Percentiles rank a stretch among this genome's conserved stretches.
These are phyloP conservation scores for Nematocida minor DNA, from an alignment of 371 early-diverging fungal species.

Conservation along the genomic window DNA sequence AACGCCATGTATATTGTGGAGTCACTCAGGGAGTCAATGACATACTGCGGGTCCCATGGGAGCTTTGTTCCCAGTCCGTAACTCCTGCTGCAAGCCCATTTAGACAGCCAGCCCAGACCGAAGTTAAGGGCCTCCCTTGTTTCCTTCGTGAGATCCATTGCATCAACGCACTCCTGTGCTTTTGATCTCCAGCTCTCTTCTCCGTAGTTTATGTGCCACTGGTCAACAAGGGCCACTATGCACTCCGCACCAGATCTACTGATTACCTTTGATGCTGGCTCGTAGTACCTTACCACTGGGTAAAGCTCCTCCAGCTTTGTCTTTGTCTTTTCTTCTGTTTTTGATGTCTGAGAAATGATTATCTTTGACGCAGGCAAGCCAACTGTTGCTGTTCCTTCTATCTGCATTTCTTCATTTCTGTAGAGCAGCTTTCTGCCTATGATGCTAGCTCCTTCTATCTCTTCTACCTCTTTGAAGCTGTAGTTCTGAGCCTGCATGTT, in stretches of 20 bases:
- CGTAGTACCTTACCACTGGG: conserved; percentile 67
- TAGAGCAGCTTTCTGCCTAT: neutral
- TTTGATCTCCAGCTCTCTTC: conserved; percentile 78
- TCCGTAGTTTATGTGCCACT: conserved; percentile 98
- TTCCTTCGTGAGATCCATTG: conserved; percentile 79
- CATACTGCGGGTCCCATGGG: conserved; percentile 88
- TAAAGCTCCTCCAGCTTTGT: neutral
- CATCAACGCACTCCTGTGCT: conserved; percentile 69
- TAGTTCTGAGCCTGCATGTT: conserved; percentile 32
- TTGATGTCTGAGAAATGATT: neutral
- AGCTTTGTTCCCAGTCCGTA: conserved; percentile 91
- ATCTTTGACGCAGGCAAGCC: neutral
- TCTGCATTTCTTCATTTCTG: neutral
- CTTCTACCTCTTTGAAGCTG: neutral
- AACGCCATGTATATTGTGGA: conserved; percentile 99
- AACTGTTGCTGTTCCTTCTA: conserved; percentile 13
- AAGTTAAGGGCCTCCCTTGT: conserved; percentile 78
- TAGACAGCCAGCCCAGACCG: conserved; percentile 85
- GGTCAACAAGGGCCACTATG: conserved; percentile 89
- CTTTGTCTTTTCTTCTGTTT: neutral
- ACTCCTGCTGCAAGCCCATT: conserved; percentile 95
- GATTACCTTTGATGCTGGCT: conserved; percentile 87
- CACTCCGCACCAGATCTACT: conserved; percentile 93
- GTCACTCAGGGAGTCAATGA: conserved; percentile 96
- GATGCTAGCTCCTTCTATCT: neutral